Conservation (phyloP, 208 protist genomes). For the Leishmania tropica region DNA sequence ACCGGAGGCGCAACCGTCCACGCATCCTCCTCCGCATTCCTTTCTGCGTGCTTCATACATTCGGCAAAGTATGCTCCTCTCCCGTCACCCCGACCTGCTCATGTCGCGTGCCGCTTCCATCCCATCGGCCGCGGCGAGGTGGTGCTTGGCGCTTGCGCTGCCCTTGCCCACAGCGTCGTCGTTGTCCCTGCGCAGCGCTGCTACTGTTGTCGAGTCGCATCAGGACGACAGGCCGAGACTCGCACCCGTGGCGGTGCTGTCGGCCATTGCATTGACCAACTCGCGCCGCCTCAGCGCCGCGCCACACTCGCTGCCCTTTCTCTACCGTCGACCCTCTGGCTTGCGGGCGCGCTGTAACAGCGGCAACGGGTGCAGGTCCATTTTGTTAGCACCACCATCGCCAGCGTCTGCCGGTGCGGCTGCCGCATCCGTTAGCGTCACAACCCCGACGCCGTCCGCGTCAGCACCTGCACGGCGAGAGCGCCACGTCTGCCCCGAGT, state of each 20-base stretch:
- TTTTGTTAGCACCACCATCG: background rate
- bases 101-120: background rate
- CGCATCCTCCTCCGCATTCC: background rate
- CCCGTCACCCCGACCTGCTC: background rate
- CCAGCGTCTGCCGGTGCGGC: background rate
- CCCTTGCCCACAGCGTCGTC: background rate
- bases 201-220: background rate
- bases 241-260: background rate
- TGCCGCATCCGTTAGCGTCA: background rate
- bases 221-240: background rate
- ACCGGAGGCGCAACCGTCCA: background rate
- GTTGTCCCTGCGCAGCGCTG: background rate
- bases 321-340: background rate
- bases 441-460: background rate
- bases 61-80: background rate
- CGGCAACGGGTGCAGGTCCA: background rate
- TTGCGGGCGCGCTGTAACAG: background rate
- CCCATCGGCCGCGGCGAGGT: background rate
- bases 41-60: background rate
- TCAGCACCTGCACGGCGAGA: background rate
- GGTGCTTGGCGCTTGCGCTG: background rate
- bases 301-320: background rate
- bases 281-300: background rate
- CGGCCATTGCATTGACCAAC: background rate
- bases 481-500: constrained; percentile 62